Percentiles rank a stretch among this genome's conserved stretches.
Conservation (phyloP, 495 filamentous ascomycete species). For the Penicillium maclennaniae region DNA sequence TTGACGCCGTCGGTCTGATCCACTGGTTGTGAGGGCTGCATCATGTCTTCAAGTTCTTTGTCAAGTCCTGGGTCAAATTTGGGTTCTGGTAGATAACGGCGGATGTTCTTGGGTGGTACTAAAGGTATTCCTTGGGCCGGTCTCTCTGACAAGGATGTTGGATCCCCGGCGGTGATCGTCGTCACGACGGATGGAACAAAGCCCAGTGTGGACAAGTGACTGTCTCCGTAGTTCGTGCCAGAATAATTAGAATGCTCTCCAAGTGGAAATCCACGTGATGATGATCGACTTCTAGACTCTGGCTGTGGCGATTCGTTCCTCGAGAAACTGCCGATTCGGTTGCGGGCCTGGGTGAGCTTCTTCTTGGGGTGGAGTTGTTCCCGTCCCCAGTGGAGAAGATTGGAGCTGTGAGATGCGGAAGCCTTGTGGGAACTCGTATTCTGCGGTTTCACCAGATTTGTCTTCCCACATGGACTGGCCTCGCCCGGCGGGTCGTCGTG, state of each 20-base stretch:
- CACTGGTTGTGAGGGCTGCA: constrained; percentile 43
- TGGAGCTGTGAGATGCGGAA: constrained; percentile 19
- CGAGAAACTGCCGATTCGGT: constrained; percentile 20
- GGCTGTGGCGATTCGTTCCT: constrained; percentile 21
- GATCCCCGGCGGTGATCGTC: constrained; percentile 36
- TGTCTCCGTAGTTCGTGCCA: constrained; percentile 5
- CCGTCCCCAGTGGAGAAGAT: constrained; percentile 29
- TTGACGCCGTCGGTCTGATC: constrained; percentile 73
- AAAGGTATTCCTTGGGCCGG: constrained; percentile 9
- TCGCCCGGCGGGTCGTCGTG: constrained; percentile 48
- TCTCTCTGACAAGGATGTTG: constrained; percentile 10
- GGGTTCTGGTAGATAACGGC: constrained; percentile 2
- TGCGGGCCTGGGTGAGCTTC: constrained; percentile 27
- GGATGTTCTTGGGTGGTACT: background rate
- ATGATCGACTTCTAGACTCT: constrained; percentile 20
- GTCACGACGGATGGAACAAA: constrained; percentile 34
- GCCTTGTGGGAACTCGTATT: constrained; percentile 23
- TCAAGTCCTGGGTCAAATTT: constrained; percentile 21
- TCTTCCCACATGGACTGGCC: constrained; percentile 32
- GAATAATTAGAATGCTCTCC: constrained; percentile 13
- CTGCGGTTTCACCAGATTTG: constrained; percentile 19
- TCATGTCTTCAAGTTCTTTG: constrained; percentile 21
- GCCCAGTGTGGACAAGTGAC: constrained; percentile 8
- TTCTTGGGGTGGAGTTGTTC: constrained; percentile 32
- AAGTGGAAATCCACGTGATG: constrained; percentile 20